These are phyloP conservation scores for Cephaloascus albidus DNA, from an alignment of 805 yeast species.

Conservation along the genomic window DNA sequence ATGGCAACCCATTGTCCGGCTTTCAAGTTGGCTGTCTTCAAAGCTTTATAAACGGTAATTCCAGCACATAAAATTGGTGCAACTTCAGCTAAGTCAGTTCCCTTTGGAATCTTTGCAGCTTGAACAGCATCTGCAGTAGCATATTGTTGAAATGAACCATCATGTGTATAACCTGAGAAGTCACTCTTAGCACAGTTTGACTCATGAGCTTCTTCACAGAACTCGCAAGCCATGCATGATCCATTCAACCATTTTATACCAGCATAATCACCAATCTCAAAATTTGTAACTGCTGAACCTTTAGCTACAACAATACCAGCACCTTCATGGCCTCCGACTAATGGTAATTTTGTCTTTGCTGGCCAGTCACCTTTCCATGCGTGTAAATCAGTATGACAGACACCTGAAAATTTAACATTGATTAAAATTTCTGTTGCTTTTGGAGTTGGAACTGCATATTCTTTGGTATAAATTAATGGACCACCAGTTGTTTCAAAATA, in stretches of 20 bases:
- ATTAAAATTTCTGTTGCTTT: conserved; percentile 69
- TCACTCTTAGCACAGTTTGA: conserved; percentile 64
- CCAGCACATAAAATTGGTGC: conserved; percentile 90
- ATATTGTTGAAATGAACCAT: conserved; percentile 88
- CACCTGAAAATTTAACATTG: conserved; percentile 83
- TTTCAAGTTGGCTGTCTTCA: conserved; percentile 62
- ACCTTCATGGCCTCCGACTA: conserved; percentile 88
- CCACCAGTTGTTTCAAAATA: conserved; percentile 62
- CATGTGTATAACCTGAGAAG: conserved; percentile 69
- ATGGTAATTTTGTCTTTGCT: conserved; percentile 58
- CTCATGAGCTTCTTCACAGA: conserved; percentile 58
- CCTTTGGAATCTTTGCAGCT: conserved; percentile 72
- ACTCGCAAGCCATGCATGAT: conserved; percentile 71
- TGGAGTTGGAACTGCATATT: conserved; percentile 75
- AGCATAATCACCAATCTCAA: conserved; percentile 72
- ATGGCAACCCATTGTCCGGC: conserved; percentile 74
- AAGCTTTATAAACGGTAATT: conserved; percentile 84
- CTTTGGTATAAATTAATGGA: conserved; percentile 48
- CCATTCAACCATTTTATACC: conserved; percentile 82
- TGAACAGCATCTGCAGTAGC: conserved; percentile 84
- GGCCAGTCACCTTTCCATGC: conserved; percentile 97
- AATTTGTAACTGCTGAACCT: conserved; percentile 60
- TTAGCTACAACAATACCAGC: conserved; percentile 78
- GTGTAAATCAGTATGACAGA: conserved; percentile 90
- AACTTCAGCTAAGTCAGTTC: conserved; percentile 63